A percentile compares a stretch with the other conserved stretches of the same genome.
Conservation (phyloP, 2,329 filamentous ascomycete genomes). For the Ophiosphaerella korrae region DNA sequence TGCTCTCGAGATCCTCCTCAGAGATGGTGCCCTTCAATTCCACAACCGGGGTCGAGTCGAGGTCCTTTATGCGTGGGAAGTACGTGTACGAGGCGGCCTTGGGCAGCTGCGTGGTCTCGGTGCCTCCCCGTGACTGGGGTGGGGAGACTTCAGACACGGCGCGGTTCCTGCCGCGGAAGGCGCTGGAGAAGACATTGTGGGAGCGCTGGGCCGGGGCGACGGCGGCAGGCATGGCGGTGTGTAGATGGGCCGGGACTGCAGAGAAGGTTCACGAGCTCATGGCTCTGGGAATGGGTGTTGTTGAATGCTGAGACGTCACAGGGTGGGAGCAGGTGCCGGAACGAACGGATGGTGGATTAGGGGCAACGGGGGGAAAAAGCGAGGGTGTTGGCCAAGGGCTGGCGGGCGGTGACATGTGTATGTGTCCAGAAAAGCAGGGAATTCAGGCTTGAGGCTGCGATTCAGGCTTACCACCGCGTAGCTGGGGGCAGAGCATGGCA, state of each 20-base stretch:
- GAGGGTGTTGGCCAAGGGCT: constrained; percentile 7
- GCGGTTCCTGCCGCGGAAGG: constrained; percentile 37
- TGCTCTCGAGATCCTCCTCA: constrained; percentile 39
- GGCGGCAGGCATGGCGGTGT: constrained; percentile 39
- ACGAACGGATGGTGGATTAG: constrained; percentile 11
- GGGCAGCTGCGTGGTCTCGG: constrained; percentile 37
- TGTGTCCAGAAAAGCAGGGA: constrained; percentile 2
- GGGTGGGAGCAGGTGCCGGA: constrained; percentile 16
- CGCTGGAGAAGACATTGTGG: constrained; percentile 38
- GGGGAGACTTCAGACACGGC: constrained; percentile 38
- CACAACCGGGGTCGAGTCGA: constrained; percentile 35
- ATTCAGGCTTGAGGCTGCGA: constrained; percentile 17
- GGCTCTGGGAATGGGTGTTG: constrained; percentile 7
- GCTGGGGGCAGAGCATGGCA: constrained; percentile 18
- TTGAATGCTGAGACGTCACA: constrained; percentile 29
- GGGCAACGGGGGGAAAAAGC: constrained; percentile 8
- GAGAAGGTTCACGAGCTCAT: constrained; percentile 25
- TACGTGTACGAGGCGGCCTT: constrained; percentile 50
- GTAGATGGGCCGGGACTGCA: constrained; percentile 1
- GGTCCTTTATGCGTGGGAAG: constrained; percentile 46
- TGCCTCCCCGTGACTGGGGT: constrained; percentile 26
- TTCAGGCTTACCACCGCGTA: constrained; percentile 10
- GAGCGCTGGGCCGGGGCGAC: constrained; percentile 36
- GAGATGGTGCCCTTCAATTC: constrained; percentile 37
- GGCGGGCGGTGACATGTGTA: no score